A percentile compares a stretch with the other conserved stretches of the same genome.
Conservation (phyloP, 768 basidiomycete genomes). For the Podaxis rugospora region DNA sequence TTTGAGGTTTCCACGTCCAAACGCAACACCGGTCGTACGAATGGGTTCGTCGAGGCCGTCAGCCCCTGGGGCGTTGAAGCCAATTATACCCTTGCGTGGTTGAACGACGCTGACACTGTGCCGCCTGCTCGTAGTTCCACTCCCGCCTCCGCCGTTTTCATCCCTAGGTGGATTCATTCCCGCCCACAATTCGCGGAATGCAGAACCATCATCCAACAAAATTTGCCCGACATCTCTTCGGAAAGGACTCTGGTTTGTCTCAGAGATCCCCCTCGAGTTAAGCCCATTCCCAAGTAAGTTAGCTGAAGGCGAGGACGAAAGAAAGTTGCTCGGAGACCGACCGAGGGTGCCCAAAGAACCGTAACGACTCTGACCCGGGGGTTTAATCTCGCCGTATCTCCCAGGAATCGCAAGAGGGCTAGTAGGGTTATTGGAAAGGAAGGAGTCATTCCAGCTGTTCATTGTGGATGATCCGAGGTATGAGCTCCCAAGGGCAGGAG, state of each 20-base stretch:
- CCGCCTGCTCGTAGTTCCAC: slow-evolving; percentile 77
- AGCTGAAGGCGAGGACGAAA: slow-evolving; percentile 42
- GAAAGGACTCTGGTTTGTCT: slow-evolving; percentile 82
- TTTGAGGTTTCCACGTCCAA: slow-evolving; percentile 56
- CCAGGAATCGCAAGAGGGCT: slow-evolving; percentile 51
- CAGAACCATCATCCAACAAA: slow-evolving; percentile 66
- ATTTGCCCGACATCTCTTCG: slow-evolving; percentile 81
- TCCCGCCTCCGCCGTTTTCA: slow-evolving; percentile 59
- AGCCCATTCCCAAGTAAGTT: slow-evolving; percentile 42
- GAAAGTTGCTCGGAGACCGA: slow-evolving; percentile 51
- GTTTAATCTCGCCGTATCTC: slow-evolving; percentile 57
- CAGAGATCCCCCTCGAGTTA: slow-evolving; percentile 19
- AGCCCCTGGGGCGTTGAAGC: slow-evolving; percentile 57
- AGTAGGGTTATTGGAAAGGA: slow-evolving; percentile 28
- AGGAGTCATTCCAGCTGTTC: slow-evolving; percentile 60
- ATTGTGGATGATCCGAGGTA: slow-evolving; percentile 37
- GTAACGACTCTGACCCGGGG: slow-evolving; percentile 59
- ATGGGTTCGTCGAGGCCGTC: slow-evolving; percentile 32
- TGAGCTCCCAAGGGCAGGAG: slow-evolving; percentile 49
- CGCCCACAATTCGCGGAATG: slow-evolving; percentile 72
- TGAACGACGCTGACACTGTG: slow-evolving; percentile 85
- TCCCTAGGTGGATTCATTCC: slow-evolving; percentile 62
- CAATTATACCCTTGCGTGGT: slow-evolving; percentile 61
- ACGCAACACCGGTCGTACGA: slow-evolving; percentile 27
- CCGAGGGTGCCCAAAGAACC: slow-evolving; percentile 54